phyloP scores from a whole-genome alignment of 2,329 filamentous ascomycete species.

The Ophiocordyceps unilateralis region DNA sequence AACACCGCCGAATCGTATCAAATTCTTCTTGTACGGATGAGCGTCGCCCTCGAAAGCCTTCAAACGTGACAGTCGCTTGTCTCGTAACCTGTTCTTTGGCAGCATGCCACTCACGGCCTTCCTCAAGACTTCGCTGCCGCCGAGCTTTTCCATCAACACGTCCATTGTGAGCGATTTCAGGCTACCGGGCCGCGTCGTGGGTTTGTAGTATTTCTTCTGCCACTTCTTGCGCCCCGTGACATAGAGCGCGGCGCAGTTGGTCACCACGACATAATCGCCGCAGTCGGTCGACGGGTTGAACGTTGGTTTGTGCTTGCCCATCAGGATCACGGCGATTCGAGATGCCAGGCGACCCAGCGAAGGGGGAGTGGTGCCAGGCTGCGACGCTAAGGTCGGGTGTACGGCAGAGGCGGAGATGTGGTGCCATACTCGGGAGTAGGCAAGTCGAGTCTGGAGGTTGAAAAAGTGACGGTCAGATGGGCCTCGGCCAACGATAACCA shows the following conservation, averaged over 20 bases:
- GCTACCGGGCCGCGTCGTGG: conserved; percentile 78
- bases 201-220: conserved; percentile 92
- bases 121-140: conserved; percentile 76
- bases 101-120: conserved; percentile 94
- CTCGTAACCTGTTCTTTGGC: conserved; percentile 85
- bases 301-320: conserved; percentile 99
- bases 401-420: conserved; percentile 54
- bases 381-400: conserved; percentile 43
- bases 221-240: conserved; percentile 81
- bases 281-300: conserved; percentile 96
- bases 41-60: conserved; percentile 91
- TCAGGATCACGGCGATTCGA: conserved; percentile 70
- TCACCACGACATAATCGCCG: conserved; percentile 95
- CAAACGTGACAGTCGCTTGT: conserved; percentile 70
- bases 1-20: conserved; percentile 54
- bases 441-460: conserved; percentile 79
- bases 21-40: conserved; percentile 83
- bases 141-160: conserved; percentile 81
- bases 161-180: conserved; percentile 89
- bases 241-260: conserved; percentile 72
- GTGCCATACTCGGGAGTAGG: conserved; percentile 95
- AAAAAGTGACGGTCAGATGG: not conserved
- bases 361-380: conserved; percentile 43
- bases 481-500: not conserved
- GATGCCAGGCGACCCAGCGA: conserved; percentile 82